Evolutionary conservation across 148 eudicot species (phyloP).

Genomic region (Heliamphora exappendiculata): DNA sequence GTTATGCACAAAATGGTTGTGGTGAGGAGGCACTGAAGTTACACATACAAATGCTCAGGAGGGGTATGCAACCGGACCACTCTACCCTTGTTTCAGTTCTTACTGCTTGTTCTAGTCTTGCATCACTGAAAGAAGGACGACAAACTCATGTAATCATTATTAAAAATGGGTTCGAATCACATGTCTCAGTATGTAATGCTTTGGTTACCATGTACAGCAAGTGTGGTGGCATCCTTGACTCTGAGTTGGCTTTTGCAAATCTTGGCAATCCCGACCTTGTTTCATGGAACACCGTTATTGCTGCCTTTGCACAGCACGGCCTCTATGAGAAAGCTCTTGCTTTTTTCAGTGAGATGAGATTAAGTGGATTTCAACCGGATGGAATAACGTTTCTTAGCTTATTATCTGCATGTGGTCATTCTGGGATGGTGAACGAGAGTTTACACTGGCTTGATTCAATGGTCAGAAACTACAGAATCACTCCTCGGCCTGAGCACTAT

Average conservation of each 20-base stretch:
- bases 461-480: slow-evolving; percentile 23
- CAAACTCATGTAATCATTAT: slow-evolving; percentile 25
- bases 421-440: slow-evolving; percentile 35
- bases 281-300: slow-evolving; percentile 43
- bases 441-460: slow-evolving; percentile 30
- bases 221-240: slow-evolving; percentile 32
- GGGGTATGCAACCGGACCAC: slow-evolving; percentile 29
- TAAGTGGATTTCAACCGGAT: slow-evolving; percentile 24
- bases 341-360: slow-evolving; percentile 24
- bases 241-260: slow-evolving; percentile 27
- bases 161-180: slow-evolving; percentile 19
- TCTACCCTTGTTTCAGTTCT: slow-evolving; percentile 29
- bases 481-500: slow-evolving; percentile 34
- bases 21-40: slow-evolving; percentile 31
- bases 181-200: slow-evolving; percentile 30
- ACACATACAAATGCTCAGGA: slow-evolving; percentile 22
- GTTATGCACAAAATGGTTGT: slow-evolving; percentile 30
- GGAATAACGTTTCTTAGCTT: slow-evolving; percentile 39
- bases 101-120: slow-evolving; percentile 30
- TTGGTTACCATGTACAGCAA: slow-evolving; percentile 36
- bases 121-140: slow-evolving; percentile 30
- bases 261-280: slow-evolving; percentile 32
- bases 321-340: slow-evolving; percentile 24
- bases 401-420: slow-evolving; percentile 27
- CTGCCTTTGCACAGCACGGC: slow-evolving; percentile 40